Evolutionary conservation across 176 grass and related monocot species (phyloP), one percentile per base, ranked within the genome.

Genomic region (Poa pratensis): DNA sequence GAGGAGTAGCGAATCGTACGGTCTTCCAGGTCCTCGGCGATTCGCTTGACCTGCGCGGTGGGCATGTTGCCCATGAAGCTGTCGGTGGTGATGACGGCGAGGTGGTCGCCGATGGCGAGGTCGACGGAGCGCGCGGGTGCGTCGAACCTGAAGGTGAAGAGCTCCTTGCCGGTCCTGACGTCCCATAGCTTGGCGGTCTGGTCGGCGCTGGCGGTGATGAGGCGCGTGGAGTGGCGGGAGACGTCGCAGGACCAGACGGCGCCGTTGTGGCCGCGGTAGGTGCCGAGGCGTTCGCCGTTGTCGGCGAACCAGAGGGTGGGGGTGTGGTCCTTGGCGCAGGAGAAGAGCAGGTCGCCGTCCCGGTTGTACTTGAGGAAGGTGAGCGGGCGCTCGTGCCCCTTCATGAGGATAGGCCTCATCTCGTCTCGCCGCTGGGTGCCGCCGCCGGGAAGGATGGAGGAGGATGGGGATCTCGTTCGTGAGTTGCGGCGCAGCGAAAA

Each of bases 381-480:
- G 18, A 96, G 75, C 24, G 96, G 91, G 86, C 93, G 86, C 90
- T 98, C 93, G 48, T 98, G 93, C 10, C 96, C 96, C 84, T 96
- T 98, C 93, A 99, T 96, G 84, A 99, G 81, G 73, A 99, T 99
- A 71, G 91, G 90, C 88, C 91, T 90, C 96, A 96, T 99, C 9
- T 80, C 43, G 45, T 99, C 9, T 80, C 43, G 45, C 28, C 49
- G 20, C 7, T 15, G 66, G 3, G 0, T 66, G 23, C 20, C 69
- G 42, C 73, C 84, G 84, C 35, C 69, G 87, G 20, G 7, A 4
- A 27, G 43, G 71, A 16, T 27, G 49, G 40, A 18, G 55, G 32
- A 59, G 17, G 35, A 15, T 72, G 63, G 45, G 40, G 69, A 40
- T 69, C 39, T 73, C 12, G 22, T 48, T 27, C n/a, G 69, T 73